Conservation (phyloP, 108 stramenopile species). For the Pseudonitzschia multiseries region DNA sequence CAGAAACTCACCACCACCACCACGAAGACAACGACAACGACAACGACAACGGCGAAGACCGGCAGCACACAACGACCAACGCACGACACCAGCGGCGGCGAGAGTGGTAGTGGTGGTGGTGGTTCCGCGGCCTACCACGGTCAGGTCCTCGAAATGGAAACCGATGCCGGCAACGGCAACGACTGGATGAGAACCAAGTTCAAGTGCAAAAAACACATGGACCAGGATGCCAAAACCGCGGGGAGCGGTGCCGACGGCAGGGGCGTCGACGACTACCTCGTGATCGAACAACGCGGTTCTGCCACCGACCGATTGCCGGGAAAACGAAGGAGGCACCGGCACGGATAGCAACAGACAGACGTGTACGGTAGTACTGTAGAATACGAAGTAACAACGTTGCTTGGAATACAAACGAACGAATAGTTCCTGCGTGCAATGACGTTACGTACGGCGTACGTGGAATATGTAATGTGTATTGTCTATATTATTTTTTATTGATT, state of each 20-base stretch:
- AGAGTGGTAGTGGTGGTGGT: too few species aligned
- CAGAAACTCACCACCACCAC: constrained; percentile 51
- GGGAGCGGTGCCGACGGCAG: constrained; percentile 77
- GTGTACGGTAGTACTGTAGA: too few species aligned
- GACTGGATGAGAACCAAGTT: constrained; percentile 76
- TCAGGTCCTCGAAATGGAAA: constrained; percentile 49
- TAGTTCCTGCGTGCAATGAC: too few species aligned
- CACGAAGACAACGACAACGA: constrained; percentile 32
- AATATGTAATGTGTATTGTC: too few species aligned
- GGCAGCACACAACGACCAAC: too few species aligned
- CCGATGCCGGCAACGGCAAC: constrained; percentile 14
- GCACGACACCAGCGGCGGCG: constrained; percentile 43
- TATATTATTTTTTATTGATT: too few species aligned
- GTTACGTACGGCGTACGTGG: too few species aligned
- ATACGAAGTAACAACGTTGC: too few species aligned
- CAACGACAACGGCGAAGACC: too few species aligned
- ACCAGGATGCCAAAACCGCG: constrained; percentile 44
- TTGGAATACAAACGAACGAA: too few species aligned
- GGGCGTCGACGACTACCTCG: constrained; percentile 71
- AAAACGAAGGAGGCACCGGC: background rate
- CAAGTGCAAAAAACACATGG: constrained; percentile 80
- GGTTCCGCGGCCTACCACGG: constrained; percentile 64
- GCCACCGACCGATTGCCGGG: background rate
- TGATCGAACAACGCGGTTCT: constrained; percentile 54
- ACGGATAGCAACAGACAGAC: background rate